Evolutionary conservation across 2,329 filamentous ascomycete genomes (phyloP), one percentile per base, ranked within the genome.

Genomic region (Penicillium frequentans): DNA sequence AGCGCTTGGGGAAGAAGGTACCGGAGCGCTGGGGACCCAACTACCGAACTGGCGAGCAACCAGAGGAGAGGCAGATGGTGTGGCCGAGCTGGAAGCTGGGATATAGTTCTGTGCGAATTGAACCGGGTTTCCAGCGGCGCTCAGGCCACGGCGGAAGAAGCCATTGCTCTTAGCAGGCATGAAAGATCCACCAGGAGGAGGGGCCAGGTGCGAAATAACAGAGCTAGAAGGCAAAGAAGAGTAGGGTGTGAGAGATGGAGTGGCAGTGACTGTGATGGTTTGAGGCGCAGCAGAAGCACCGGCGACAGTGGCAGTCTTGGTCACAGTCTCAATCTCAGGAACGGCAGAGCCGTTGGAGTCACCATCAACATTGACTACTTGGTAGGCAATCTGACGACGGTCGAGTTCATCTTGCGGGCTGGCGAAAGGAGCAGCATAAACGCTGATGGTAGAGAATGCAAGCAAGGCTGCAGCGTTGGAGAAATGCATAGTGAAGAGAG

Each of bases 301-400:
- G 13, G 60, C 35, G 16, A 56, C 63, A 31, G 63, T 65, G 33
- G 61, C 31, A 5, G 64, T 66, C 44, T 64, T 24, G 13, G 58
- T 63, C 16, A 65, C 53, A 49, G 61, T 65, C n/a, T 65, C 55
- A 13, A 61, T 49, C 42, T 61, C 58, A 2, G 64, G 64, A 21
- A 62, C 51, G 24, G 59, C 33, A 31, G 63, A 60, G 47, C 53
- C 61, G 16, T 49, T 61, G 1, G 55, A 46, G 1, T 61, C 56
- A 21, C 68, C 70, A 24, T 65, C 71, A 21, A 72, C 72, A 58
- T 73, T 73, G 58, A 73, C 71, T 23, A 74, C 63, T 1, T 65
- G 58, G 52, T 74, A 74, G 2, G 58, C 52, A 27, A 57, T 52
- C 37, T 64, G 58, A 54, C 70, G 65, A 54, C 68, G 69, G 52